A percentile compares a stretch with the other conserved stretches of the same genome.
Evolutionary conservation across 148 eudicot genomes (phyloP).

Genomic region (Linanthus parryae): DNA sequence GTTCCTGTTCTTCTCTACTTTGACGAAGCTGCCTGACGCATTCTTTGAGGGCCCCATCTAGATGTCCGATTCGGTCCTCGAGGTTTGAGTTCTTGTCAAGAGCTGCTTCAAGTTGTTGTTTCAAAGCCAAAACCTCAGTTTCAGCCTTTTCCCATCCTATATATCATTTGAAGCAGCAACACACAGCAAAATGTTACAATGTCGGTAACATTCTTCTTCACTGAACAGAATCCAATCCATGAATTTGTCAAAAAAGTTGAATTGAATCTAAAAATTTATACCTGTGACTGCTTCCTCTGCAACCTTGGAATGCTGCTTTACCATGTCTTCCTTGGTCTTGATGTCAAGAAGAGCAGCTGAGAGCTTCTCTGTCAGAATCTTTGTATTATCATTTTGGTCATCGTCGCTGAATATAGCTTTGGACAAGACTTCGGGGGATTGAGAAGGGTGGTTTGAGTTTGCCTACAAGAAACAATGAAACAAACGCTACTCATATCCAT

Average conservation of each 20-base stretch:
- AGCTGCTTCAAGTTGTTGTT: constrained; percentile 57
- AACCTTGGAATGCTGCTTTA: constrained; percentile 84
- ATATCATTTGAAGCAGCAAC: not conserved
- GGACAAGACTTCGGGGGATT: constrained; percentile 56
- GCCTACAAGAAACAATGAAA: constrained; percentile 33
- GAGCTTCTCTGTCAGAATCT: constrained; percentile 58
- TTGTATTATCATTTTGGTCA: constrained; percentile 38
- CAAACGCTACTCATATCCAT: not conserved
- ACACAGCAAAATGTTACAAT: too few species aligned
- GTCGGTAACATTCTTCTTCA: too few species aligned
- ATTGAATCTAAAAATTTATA: constrained; percentile 13
- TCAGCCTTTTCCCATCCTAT: constrained; percentile 99
- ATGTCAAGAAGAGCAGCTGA: constrained; percentile 81
- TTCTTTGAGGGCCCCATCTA: constrained; percentile 90
- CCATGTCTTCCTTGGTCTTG: constrained; percentile 77
- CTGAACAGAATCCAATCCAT: too few species aligned
- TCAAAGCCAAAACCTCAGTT: constrained; percentile 47
- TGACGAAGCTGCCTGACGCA: constrained; percentile 87
- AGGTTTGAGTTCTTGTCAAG: constrained; percentile 46
- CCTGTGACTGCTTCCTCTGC: constrained; percentile 99
- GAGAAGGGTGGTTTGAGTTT: constrained; percentile 28
- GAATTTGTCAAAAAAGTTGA: not conserved
- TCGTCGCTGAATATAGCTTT: constrained; percentile 18
- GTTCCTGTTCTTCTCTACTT: constrained; percentile 63
- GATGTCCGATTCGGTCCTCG: constrained; percentile 66